These are phyloP conservation scores for Vaccinium corymbosum DNA, from an alignment of 148 eudicot species.

Conservation along the genomic window DNA sequence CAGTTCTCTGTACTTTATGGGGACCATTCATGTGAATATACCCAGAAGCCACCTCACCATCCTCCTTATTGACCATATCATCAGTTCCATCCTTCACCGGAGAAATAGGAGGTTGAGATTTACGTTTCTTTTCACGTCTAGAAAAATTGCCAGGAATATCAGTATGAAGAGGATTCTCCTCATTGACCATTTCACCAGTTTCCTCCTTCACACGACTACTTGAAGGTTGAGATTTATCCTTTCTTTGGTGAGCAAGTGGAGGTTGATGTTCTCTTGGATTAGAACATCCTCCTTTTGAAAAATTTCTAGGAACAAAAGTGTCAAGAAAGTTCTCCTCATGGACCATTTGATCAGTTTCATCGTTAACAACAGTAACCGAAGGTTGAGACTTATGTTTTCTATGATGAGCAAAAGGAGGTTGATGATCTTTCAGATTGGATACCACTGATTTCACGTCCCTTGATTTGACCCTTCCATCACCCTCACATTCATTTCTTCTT, in stretches of 20 bases:
- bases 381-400: background rate
- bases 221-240: background rate
- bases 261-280: background rate
- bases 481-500: conserved; percentile 41
- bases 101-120: conserved; percentile 7
- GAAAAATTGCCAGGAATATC: conserved; percentile 35
- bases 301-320: background rate
- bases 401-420: conserved; percentile 17
- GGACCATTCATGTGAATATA: conserved; percentile 24
- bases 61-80: conserved; percentile 27
- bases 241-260: background rate
- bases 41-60: conserved; percentile 23
- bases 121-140: conserved; percentile 16
- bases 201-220: conserved; percentile 31
- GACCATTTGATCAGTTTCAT: background rate
- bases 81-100: conserved; percentile 30
- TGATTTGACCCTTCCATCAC: conserved; percentile 20
- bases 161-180: conserved; percentile 37
- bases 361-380: background rate
- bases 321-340: background rate
- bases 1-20: conserved; percentile 20
- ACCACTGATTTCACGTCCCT: conserved; percentile 17
- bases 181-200: conserved; percentile 23
- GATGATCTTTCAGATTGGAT: conserved; percentile 17
- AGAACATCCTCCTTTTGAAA: background rate